These are phyloP conservation scores for Purshia tridentata DNA, from an alignment of 306 rosid species.

Conservation along the genomic window DNA sequence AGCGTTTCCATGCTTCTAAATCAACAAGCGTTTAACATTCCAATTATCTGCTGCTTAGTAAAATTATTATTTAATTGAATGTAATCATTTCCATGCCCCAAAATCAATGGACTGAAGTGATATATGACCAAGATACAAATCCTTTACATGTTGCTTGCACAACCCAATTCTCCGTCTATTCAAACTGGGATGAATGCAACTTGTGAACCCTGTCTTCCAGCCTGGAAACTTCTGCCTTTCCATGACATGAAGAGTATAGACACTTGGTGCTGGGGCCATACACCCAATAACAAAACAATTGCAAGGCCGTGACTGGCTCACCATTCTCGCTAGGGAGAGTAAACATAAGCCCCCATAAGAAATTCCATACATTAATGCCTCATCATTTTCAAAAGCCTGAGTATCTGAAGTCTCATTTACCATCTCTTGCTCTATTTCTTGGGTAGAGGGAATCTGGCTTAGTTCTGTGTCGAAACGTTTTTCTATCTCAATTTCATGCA, in stretches of 20 bases:
- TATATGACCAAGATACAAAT: slow-evolving; percentile 75
- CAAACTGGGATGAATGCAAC: slow-evolving; percentile 86
- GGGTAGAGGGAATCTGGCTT: slow-evolving; percentile 55
- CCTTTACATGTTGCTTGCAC: slow-evolving; percentile 71
- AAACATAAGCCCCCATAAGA: slow-evolving; percentile 67
- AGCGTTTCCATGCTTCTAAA: background rate
- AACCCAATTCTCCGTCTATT: slow-evolving; percentile 67
- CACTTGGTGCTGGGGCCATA: slow-evolving; percentile 60
- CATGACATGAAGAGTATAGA: slow-evolving; percentile 84
- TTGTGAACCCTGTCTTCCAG: slow-evolving; percentile 90
- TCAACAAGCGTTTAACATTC: background rate
- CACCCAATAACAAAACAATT: slow-evolving; percentile 80
- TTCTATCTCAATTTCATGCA: slow-evolving; percentile 68
- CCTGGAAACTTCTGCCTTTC: slow-evolving; percentile 91
- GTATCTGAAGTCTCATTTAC: slow-evolving; percentile 35
- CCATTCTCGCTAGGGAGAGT: slow-evolving; percentile 79
- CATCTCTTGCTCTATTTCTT: slow-evolving; percentile 53
- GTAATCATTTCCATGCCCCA: slow-evolving; percentile 69
- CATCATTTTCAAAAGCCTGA: slow-evolving; percentile 58
- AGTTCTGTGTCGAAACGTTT: slow-evolving; percentile 67
- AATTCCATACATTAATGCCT: slow-evolving; percentile 81
- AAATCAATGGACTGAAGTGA: slow-evolving; percentile 86
- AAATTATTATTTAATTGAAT: background rate
- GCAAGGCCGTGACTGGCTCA: slow-evolving; percentile 68
- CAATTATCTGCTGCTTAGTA: background rate